Base-by-base conservation (phyloP, 768 basidiomycete genomes). In the Pleurotus cornucopiae region DNA sequence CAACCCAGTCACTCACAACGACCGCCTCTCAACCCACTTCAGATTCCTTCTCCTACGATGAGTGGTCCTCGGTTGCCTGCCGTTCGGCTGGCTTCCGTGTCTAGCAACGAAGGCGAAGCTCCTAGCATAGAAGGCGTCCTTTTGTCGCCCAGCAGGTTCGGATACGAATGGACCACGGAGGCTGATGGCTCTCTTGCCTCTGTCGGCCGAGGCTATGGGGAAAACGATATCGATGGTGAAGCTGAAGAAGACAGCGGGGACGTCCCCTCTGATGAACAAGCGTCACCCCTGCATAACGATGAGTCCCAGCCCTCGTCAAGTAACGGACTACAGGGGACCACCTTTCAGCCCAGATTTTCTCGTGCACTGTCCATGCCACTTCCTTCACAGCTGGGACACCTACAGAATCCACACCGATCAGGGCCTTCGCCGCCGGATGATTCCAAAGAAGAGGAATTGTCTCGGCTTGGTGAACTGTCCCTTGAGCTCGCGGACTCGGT, bases 401-500 rank as follows among this genome's bases (percentile, higher is more conserved):
- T 94, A 23, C 80, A 79, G 62, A 85, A 93, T 64, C 93, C 92
- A 6, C 76, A 76, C 61, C 76, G 83, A 59, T 63, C 88, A 91
- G 67, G 80, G 93, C 18, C 81, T 79, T 44, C 81, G 84, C 59
- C 76, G 93, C 25, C 80, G 77, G 30, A 34, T 34, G 30, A 34
- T 34, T 63, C 91, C 92, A 7, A 76, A 75, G 61, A 76, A 82
- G 59, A 64, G 52, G 54, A 62, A 46, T 64, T 66, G 7, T 65
- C 72, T 2, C 79, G 75, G 56, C 74, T 88, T 60, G 79, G 81
- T 44, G 88, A 89, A 57, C 74, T 95, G 54, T 91, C 93, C 0
- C 72, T 89, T 25, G 94, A 98, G 69, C 78, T 97, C 12, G 93
- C 95, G 11, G 95, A 97, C 69, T 87, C 88, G 9, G 83, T 94